phyloP scores from a whole-genome alignment of 805 yeast species.

The Metschnikowia borealis region DNA sequence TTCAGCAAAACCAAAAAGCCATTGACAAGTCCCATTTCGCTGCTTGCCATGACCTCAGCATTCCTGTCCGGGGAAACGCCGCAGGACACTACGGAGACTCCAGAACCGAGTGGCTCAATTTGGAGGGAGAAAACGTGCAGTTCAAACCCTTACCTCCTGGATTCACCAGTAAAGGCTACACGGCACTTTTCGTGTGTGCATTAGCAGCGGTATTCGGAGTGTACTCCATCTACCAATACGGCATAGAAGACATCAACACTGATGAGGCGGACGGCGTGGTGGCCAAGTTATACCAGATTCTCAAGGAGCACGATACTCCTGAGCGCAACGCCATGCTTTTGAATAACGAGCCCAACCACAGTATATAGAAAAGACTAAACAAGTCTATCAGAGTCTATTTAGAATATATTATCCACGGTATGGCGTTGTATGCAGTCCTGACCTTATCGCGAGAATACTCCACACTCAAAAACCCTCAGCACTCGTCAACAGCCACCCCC shows the following conservation, averaged over 20 bases:
- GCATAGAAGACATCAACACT: conserved; percentile 56
- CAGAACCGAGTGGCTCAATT: conserved; percentile 47
- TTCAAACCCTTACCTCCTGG: conserved; percentile 63
- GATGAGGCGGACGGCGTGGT: conserved; percentile 47
- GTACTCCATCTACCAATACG: conserved; percentile 55
- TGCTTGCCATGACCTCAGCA: conserved; percentile 45
- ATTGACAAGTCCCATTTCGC: conserved; percentile 48
- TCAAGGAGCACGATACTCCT: conserved; percentile 24
- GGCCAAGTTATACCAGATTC: conserved; percentile 26
- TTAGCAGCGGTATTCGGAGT: conserved; percentile 58
- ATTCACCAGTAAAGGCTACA: conserved; percentile 65
- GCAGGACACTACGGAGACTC: conserved; percentile 53
- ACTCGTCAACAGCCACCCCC: too few relatives aligned
- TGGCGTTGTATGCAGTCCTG: conserved; percentile 3
- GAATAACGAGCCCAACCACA: not conserved
- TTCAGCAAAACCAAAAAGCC: conserved; percentile 29
- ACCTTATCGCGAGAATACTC: conserved; percentile 7
- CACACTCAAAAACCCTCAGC: not conserved
- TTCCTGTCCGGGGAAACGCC: conserved; percentile 60
- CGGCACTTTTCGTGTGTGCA: conserved; percentile 55
- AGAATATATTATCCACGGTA: too few relatives aligned
- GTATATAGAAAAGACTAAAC: not conserved
- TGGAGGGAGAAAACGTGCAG: conserved; percentile 59
- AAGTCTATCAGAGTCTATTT: too few relatives aligned
- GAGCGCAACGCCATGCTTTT: conserved; percentile 14